Conservation (phyloP, 164 flowering plant species). For the Euptelea pleiosperma region DNA sequence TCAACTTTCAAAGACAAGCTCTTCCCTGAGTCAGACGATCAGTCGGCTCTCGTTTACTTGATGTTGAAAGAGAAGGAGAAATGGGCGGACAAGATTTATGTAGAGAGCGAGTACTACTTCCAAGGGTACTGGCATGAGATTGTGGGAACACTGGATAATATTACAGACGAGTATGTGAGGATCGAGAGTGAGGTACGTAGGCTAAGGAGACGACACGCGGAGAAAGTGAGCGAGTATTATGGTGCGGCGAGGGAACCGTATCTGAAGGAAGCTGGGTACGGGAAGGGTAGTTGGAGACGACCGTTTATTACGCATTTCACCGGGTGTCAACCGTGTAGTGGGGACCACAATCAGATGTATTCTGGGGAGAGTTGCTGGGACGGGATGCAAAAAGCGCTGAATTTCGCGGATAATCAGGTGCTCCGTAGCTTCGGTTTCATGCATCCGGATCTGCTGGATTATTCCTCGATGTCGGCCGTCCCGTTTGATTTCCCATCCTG, state of each 20-base stretch:
- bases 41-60: constrained; percentile 69
- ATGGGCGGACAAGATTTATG: constrained; percentile 61
- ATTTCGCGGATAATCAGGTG: constrained; percentile 94
- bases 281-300: constrained; percentile 46
- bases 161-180: constrained; percentile 37
- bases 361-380: constrained; percentile 59
- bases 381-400: constrained; percentile 66
- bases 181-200: constrained; percentile 36
- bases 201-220: constrained; percentile 70
- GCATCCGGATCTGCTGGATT: constrained; percentile 43
- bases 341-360: constrained; percentile 69
- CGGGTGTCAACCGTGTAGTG: constrained; percentile 96
- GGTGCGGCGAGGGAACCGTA: constrained; percentile 45
- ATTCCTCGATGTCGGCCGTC: constrained; percentile 37
- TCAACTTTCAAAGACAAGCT: constrained; percentile 54
- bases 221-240: constrained; percentile 56
- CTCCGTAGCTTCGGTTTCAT: constrained; percentile 62
- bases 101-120: constrained; percentile 71
- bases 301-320: constrained; percentile 95
- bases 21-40: constrained; percentile 81
- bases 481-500: constrained; percentile 46
- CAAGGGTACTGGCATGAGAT: constrained; percentile 87
- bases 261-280: constrained; percentile 44
- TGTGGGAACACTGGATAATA: constrained; percentile 39
- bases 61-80: constrained; percentile 43